Percentiles rank a stretch among this genome's conserved stretches.
These are phyloP conservation scores for Blastomyces silverae DNA, from an alignment of 2,329 filamentous ascomycete species.

Conservation along the genomic window DNA sequence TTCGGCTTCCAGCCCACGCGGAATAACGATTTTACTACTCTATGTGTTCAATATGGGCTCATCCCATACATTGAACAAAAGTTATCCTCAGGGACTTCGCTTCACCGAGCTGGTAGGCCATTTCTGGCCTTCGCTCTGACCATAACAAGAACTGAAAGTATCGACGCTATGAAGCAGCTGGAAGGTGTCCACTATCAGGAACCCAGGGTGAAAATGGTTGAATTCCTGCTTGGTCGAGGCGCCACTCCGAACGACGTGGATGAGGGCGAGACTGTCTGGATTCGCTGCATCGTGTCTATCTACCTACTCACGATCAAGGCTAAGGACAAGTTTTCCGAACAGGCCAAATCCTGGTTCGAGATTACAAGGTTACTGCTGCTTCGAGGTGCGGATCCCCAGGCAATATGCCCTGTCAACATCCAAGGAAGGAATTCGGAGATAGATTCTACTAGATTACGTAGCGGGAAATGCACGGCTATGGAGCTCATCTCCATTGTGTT, in stretches of 20 bases:
- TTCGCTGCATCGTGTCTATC: neutral
- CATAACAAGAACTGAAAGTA: neutral
- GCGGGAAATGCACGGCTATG: neutral
- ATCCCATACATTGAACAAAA: slow-evolving; percentile 8
- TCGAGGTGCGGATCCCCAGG: slow-evolving; percentile 1
- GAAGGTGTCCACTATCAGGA: neutral
- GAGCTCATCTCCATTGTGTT: slow-evolving; percentile 2
- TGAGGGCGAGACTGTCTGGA: slow-evolving; percentile 7
- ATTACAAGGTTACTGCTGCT: neutral
- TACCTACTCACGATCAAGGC: neutral
- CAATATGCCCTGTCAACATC: neutral
- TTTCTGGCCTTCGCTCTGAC: slow-evolving; percentile 7
- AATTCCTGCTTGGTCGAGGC: neutral
- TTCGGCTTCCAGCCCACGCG: neutral
- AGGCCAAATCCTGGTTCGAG: slow-evolving; percentile 8
- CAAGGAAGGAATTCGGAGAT: neutral
- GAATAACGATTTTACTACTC: neutral
- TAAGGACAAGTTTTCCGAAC: neutral
- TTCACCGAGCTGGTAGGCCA: neutral
- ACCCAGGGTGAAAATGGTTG: slow-evolving; percentile 9
- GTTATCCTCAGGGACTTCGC: neutral
- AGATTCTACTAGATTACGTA: too few relatives aligned
- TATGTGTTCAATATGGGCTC: slow-evolving; percentile 1
- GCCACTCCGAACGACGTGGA: slow-evolving; percentile 1
- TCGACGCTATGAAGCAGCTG: too few relatives aligned